Conservation (phyloP, 129 eudicot species). For the Saposhnikovia divaricata region DNA sequence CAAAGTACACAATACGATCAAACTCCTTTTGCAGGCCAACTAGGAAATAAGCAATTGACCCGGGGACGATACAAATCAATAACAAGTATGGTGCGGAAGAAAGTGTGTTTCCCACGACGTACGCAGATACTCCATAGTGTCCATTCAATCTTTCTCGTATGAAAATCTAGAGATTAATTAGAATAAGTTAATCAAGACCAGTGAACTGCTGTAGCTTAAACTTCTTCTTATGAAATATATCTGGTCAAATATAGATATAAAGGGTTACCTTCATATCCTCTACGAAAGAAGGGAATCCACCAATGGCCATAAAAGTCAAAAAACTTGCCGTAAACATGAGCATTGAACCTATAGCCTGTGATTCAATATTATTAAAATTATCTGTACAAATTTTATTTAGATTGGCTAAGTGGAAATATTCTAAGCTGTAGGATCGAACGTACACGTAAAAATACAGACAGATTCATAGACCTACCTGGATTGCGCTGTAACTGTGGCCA, state of each 20-base stretch:
- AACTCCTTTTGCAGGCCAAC: slow-evolving; percentile 42
- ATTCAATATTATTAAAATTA: not conserved
- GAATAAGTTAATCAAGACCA: not conserved
- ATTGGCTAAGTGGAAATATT: not conserved
- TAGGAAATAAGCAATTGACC: slow-evolving; percentile 45
- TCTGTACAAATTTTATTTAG: not conserved
- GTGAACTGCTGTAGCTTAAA: not conserved
- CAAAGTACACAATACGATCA: slow-evolving; percentile 39
- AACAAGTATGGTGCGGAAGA: slow-evolving; percentile 51
- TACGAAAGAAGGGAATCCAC: slow-evolving; percentile 85
- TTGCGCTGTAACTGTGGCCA: slow-evolving; percentile 40
- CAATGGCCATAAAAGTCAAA: slow-evolving; percentile 83
- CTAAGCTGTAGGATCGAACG: not conserved
- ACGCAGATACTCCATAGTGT: slow-evolving; percentile 45
- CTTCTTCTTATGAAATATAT: not conserved
- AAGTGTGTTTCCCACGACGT: slow-evolving; percentile 37
- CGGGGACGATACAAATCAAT: slow-evolving; percentile 36
- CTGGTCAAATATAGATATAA: not conserved
- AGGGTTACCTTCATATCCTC: slow-evolving; percentile 63
- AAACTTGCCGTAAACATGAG: slow-evolving; percentile 58
- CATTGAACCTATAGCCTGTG: slow-evolving; percentile 72
- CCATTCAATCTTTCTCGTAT: slow-evolving; percentile 62
- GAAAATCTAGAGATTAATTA: slow-evolving; percentile 29
- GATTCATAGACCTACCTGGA: slow-evolving; percentile 31
- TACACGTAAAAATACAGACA: not conserved